Conservation (phyloP, 352 stramenopile species). For the Phytophthora sansomeana region DNA sequence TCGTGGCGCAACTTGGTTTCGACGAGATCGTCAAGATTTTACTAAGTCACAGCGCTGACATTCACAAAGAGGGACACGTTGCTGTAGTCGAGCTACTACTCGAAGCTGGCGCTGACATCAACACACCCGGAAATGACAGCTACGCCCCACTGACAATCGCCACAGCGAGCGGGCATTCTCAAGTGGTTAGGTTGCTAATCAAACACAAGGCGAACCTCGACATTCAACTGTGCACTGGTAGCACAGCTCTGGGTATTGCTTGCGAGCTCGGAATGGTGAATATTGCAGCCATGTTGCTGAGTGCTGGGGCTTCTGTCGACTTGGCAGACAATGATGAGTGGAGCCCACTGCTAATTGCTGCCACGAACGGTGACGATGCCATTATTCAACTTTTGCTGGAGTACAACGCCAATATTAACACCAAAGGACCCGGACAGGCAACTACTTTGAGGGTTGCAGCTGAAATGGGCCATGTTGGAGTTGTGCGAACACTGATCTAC, state of each 20-base stretch:
- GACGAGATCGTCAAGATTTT: slow-evolving; percentile 6
- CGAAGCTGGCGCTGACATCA: slow-evolving; percentile 4
- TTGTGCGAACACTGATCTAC: neutral
- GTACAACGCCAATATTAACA: slow-evolving; percentile 7
- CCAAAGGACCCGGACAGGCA: slow-evolving; percentile 5
- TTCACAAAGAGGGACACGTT: slow-evolving; percentile 7
- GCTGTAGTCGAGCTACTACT: slow-evolving; percentile 5
- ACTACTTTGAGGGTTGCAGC: slow-evolving; percentile 19
- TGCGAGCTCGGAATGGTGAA: neutral
- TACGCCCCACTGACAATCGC: slow-evolving; percentile 16
- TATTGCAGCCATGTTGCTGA: slow-evolving; percentile 4
- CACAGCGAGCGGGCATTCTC: neutral
- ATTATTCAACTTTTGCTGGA: slow-evolving; percentile 11
- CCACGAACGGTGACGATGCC: neutral
- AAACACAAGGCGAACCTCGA: slow-evolving; percentile 11
- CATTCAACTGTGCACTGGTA: neutral
- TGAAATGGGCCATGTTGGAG: neutral
- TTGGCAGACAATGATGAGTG: slow-evolving; percentile 11
- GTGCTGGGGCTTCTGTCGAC: slow-evolving; percentile 15
- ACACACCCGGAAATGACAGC: slow-evolving; percentile 7
- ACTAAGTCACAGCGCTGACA: slow-evolving; percentile 2
- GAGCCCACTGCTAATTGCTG: slow-evolving; percentile 13
- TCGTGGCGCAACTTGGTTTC: slow-evolving; percentile 5
- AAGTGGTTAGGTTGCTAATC: slow-evolving; percentile 14
- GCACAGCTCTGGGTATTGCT: slow-evolving; percentile 11